Evolutionary conservation across 768 basidiomycete species (phyloP).

Genomic region (Kondoa subrosea): DNA sequence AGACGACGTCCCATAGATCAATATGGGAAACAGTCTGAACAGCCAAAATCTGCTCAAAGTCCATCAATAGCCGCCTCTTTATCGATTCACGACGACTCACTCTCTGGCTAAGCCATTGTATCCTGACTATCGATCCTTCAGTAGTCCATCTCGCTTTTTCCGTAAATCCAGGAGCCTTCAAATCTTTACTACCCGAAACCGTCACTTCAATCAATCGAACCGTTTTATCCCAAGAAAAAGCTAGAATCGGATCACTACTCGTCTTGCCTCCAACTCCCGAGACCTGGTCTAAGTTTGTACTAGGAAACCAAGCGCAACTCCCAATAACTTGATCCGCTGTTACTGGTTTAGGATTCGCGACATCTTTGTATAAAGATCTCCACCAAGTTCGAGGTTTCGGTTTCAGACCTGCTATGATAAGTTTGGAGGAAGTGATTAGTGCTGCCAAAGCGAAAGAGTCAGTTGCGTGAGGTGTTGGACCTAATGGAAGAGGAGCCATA

Average conservation of each 20-base stretch:
- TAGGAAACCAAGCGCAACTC: slow-evolving; percentile 66
- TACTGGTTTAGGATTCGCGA: neutral
- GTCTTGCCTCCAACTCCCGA: no score
- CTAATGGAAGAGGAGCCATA: slow-evolving; percentile 66
- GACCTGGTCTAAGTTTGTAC: no score
- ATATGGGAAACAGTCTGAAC: slow-evolving; percentile 40
- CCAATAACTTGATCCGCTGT: slow-evolving; percentile 34
- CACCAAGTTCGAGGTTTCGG: slow-evolving; percentile 84
- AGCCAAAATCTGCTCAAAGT: slow-evolving; percentile 37
- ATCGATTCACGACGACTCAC: slow-evolving; percentile 41
- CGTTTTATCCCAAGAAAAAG: slow-evolving; percentile 64
- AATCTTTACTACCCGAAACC: slow-evolving; percentile 38
- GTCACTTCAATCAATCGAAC: slow-evolving; percentile 51
- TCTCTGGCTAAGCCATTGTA: slow-evolving; percentile 76
- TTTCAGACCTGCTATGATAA: slow-evolving; percentile 82
- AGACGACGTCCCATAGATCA: slow-evolving; percentile 52
- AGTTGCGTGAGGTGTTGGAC: slow-evolving; percentile 52
- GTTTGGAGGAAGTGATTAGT: slow-evolving; percentile 70
- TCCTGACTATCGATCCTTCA: slow-evolving; percentile 48
- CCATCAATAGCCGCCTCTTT: slow-evolving; percentile 46
- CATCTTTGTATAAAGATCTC: slow-evolving; percentile 27
- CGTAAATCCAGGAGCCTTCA: slow-evolving; percentile 37
- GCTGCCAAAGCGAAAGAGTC: slow-evolving; percentile 68
- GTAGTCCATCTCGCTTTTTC: slow-evolving; percentile 26
- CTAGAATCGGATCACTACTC: slow-evolving; percentile 46